A percentile compares a stretch with the other conserved stretches of the same genome.
Evolutionary conservation across 257 asterid genomes (phyloP).

Genomic region (Petrea volubilis): DNA sequence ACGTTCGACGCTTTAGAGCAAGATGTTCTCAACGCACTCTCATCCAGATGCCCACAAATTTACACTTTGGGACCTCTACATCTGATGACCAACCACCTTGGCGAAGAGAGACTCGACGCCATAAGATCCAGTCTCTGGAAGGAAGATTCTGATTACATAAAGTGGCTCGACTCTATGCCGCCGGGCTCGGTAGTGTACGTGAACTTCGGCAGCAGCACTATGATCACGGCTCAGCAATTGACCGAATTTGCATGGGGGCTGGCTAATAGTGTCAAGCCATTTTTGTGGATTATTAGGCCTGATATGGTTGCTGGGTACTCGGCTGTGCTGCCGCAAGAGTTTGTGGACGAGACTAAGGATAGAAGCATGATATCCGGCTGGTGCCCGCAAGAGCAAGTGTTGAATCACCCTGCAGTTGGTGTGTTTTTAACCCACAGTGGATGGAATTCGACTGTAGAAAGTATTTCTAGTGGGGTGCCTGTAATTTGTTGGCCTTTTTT

Average conservation of each 20-base stretch:
- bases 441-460: too few relatives aligned
- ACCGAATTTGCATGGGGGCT: slow-evolving; percentile 61
- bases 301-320: slow-evolving; percentile 41
- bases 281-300: slow-evolving; percentile 64
- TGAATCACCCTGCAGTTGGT: slow-evolving; percentile 48
- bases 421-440: slow-evolving; percentile 60
- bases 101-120: background rate
- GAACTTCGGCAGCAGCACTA: slow-evolving; percentile 54
- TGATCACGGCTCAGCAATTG: slow-evolving; percentile 41
- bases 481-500: slow-evolving; percentile 59
- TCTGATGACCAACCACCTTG: background rate
- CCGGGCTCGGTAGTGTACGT: too few relatives aligned
- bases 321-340: slow-evolving; percentile 48
- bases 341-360: slow-evolving; percentile 38
- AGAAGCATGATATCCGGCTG: slow-evolving; percentile 49
- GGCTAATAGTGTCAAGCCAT: slow-evolving; percentile 41
- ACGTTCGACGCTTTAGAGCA: slow-evolving; percentile 14
- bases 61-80: slow-evolving; percentile 8
- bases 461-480: slow-evolving; percentile 44
- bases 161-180: slow-evolving; percentile 46
- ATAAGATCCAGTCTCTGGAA: slow-evolving; percentile 50
- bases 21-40: background rate
- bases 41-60: background rate
- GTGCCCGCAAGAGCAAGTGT: slow-evolving; percentile 54
- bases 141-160: slow-evolving; percentile 37